Conservation (phyloP, 2,329 filamentous ascomycete genomes). For the Alternaria postmessia region DNA sequence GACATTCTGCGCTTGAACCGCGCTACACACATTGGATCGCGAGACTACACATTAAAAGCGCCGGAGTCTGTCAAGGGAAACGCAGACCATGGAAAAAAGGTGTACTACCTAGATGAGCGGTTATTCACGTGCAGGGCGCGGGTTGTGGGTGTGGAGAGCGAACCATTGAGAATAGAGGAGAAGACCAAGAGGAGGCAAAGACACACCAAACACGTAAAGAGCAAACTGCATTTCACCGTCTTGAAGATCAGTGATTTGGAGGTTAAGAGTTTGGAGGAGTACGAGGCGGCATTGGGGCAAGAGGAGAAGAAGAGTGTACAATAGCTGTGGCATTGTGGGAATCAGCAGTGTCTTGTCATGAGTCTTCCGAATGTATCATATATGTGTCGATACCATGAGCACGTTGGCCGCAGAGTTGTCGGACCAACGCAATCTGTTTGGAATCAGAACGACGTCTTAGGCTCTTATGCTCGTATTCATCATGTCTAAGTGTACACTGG, state of each 20-base stretch:
- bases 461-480: slow-evolving; percentile 4
- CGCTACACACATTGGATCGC: slow-evolving; percentile 80
- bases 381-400: slow-evolving; percentile 17
- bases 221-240: slow-evolving; percentile 91
- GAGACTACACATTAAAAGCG: slow-evolving; percentile 86
- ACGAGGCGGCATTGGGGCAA: slow-evolving; percentile 51
- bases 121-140: slow-evolving; percentile 86
- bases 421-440: background rate
- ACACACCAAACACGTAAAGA: slow-evolving; percentile 76
- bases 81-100: slow-evolving; percentile 46
- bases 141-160: slow-evolving; percentile 82
- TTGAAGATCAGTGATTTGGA: slow-evolving; percentile 83
- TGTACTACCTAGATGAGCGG: slow-evolving; percentile 76
- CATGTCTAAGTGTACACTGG: slow-evolving; percentile 13
- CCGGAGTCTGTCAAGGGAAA: slow-evolving; percentile 42
- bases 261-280: slow-evolving; percentile 66
- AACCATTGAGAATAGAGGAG: slow-evolving; percentile 65
- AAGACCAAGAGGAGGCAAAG: slow-evolving; percentile 72
- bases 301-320: slow-evolving; percentile 9
- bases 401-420: background rate
- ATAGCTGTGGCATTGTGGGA: slow-evolving; percentile 6
- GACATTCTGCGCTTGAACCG: slow-evolving; percentile 89
- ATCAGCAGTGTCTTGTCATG: background rate
- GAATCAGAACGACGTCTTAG: background rate
- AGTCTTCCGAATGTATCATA: slow-evolving; percentile 25